Base-by-base conservation (phyloP, 2,329 filamentous ascomycete species). In the Alternaria sp. region DNA sequence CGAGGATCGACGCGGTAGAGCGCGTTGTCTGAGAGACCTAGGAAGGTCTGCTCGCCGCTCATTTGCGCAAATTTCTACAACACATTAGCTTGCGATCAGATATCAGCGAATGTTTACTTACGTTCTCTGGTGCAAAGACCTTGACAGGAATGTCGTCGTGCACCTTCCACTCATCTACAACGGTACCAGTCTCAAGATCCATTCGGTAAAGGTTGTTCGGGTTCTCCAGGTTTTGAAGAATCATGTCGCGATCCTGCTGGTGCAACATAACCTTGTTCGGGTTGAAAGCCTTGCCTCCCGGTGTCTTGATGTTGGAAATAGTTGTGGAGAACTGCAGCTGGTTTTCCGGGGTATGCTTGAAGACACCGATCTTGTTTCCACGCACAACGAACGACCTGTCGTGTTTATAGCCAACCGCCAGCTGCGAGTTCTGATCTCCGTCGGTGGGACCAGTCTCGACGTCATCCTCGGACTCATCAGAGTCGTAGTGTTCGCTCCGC, bases 201-300 rank as follows among this genome's bases (percentile, higher is more conserved):
- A 99, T 98, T 49, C 93, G 92, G 79, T 94, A 99, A 2, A 99
- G 87, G 55, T 93, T 94, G 83, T 97, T 95, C 2, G 95, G 93
- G 69, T 98, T 91, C 55, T 90, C 82, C 25, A 80, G 85, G 72
- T 96, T 94, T 79, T 97, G 94, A 61, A 97, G 81, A 64, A 97
- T 92, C 87, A 97, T 90, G 75, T 96, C 93, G 49, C 89, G 87
- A 81, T 97, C 94, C 79, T 96, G 93, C 28, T 92, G 91, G 77
- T 97, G 94, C 51, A 97, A 85, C 94, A 97, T 97, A 75, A 97
- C 93, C 84, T 97, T 99, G 83, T 93, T 96, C 7, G 96, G 96
- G 65, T 91, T 94, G 84, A 99, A 97, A 0, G 94, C 85, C 57
- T 79, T 78, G 72, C 96, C 96, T 47, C 88, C 88, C 2, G 94